Conservation (phyloP, 306 rosid genomes). For the Castanopsis chinensis region DNA sequence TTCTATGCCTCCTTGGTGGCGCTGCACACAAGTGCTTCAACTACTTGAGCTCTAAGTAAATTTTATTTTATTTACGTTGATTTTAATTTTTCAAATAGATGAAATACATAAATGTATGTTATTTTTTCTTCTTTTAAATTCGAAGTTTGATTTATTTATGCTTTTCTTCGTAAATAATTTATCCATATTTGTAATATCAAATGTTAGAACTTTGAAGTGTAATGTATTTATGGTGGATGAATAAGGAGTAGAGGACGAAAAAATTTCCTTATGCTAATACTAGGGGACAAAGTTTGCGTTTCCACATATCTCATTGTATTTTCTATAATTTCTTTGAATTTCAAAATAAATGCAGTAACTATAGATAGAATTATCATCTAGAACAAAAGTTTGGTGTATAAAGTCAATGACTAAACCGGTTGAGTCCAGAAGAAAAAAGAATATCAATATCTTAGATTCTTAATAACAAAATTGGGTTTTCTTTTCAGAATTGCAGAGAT, state of each 20-base stretch:
- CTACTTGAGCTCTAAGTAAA: background rate
- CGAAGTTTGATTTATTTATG: background rate
- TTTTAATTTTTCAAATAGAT: background rate
- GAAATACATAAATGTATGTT: background rate
- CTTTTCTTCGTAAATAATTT: background rate
- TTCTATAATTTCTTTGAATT: too few species aligned
- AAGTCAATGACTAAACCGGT: too few species aligned
- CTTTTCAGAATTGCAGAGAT: too few species aligned
- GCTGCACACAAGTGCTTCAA: conserved; percentile 32
- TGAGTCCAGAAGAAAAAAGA: too few species aligned
- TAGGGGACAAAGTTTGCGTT: too few species aligned
- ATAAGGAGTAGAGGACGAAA: background rate
- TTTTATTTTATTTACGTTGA: background rate
- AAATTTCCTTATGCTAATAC: background rate
- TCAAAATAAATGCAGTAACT: too few species aligned
- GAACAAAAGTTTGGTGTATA: too few species aligned
- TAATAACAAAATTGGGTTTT: too few species aligned
- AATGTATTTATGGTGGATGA: background rate
- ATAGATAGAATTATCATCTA: too few species aligned
- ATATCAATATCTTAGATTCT: too few species aligned
- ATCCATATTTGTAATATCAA: background rate
- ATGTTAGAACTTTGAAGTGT: background rate
- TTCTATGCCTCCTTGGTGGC: conserved; percentile 32
- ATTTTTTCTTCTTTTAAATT: background rate
- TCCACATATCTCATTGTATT: too few species aligned